Evolutionary conservation across 2,329 filamentous ascomycete species (phyloP).

Genomic region (Sporothrix humicola): DNA sequence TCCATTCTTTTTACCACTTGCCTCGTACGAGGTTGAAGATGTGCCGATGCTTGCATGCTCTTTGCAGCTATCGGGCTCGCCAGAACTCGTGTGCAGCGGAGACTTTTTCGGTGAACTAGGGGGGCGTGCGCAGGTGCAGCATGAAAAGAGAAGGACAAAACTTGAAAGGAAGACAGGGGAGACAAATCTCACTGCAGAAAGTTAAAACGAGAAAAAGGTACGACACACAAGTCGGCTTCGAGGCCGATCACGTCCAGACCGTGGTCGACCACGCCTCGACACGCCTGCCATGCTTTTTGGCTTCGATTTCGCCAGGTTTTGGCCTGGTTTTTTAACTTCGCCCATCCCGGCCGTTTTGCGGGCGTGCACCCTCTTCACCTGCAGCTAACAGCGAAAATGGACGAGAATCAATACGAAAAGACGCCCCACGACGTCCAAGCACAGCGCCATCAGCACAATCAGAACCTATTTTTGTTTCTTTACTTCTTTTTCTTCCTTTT

Average conservation of each 20-base stretch:
- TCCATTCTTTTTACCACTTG: no score
- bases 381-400: neutral
- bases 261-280: neutral
- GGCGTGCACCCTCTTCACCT: neutral
- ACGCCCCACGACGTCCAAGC: neutral
- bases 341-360: neutral
- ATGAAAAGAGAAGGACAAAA: neutral
- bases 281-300: neutral
- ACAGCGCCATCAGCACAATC: neutral
- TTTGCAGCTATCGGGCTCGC: neutral
- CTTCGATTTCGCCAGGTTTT: no score
- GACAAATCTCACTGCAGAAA: constrained; percentile 3
- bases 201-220: neutral
- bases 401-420: neutral
- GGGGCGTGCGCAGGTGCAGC: neutral
- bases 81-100: constrained; percentile 3
- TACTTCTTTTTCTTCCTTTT: neutral
- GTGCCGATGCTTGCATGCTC: neutral
- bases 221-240: neutral
- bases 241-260: constrained; percentile 11
- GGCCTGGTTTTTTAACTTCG: neutral
- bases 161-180: neutral
- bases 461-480: neutral
- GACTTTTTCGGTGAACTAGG: neutral
- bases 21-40: neutral